Evolutionary conservation across 805 yeast species (phyloP), one percentile per base, ranked within the genome.

Genomic region (Myxozyma geophila): DNA sequence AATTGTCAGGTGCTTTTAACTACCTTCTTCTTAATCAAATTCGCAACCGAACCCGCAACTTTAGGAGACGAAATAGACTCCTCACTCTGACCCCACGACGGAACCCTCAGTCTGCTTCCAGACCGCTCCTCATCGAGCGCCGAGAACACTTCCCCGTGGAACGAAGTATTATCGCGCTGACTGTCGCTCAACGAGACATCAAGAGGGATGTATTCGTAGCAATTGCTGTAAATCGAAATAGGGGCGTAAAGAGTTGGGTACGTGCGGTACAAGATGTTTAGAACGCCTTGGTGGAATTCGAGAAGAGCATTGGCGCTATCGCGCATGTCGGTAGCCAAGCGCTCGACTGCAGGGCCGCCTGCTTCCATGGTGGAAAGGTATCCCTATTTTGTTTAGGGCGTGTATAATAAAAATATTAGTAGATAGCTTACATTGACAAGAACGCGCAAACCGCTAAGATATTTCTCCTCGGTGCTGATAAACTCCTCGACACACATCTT

Each of bases 191-290:
- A 21, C 7, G 50, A 28, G 15, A 58, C 40, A 47, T 52, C 55
- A n/a, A 53, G 54, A 12, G 58, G 54, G 7, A 54, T 33, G 33
- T 50, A 41, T 7, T 47, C 51, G 37, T 40, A 7, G 28, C 49
- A 3, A 7, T 59, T 52, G 37, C 13, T 36, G 36, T 33, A 21
- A 15, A 43, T 23, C 0, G 54, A 48, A 8, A 47, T 28, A 4
- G 69, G 59, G 2, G 69, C 66, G 49, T 63, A 66, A 28, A 64
- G 54, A 5, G 69, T 40, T 4, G 69, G 69, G 50, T 51, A 66
- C 6, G 55, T 47, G 13, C 58, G 49, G 41, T 66, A 62, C 23
- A 66, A 33, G 10, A 35, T 19, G 9, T 46, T 41, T 12, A 66
- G 56, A 12, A 59, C 41, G 9, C 58, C 65, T 23, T 66, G 67